Base-by-base conservation (phyloP, 202 grass and related monocot genomes). In the Cymbopogon flexuosus region DNA sequence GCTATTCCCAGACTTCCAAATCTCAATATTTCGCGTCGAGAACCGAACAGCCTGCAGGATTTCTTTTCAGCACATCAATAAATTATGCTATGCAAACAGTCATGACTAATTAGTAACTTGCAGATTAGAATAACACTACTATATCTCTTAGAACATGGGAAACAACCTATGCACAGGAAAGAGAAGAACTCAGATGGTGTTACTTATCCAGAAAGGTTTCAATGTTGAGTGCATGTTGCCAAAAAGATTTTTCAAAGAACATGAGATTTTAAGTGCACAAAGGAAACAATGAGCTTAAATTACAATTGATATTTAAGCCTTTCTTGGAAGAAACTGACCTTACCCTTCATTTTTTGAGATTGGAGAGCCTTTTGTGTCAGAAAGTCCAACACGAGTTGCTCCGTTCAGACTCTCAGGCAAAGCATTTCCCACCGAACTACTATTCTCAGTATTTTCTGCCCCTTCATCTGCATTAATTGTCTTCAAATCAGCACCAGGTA, bases 1-100 rank as follows among this genome's bases (percentile, higher is more conserved):
- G 92, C 86, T 91, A 98, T 80, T 86, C 92, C 96, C 77, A 90
- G 73, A 85, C 90, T 95, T 83, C 90, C 92, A 81, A 93, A 98
- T 93, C 90, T 87, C 87, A 98, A 70, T 83, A 95, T 75, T 72
- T 95, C 84, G 13, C 88, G 72, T 51, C 96, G 90, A 81, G 96
- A 98, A 89, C 90, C 86, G 73, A 89, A 79, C 73, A 91, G 52
- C 87, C 92, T 98, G 85, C 67, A 93, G 31, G 85, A 76, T 81
- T 76, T 51, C 77, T 83, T 84, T 81, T 68, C 22, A 52, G 57
- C 68, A 87, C 80, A 70, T 75, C 75, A 85, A 84, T 64, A 57
- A 81, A 82, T 75, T 79, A 45, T 68, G 18, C 24, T 56, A 43
- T 35, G 41, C 39, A 70, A 82, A 77, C 2, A 83, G 27, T 77